Conservation (phyloP, 257 asterid genomes). For the Solanum corneliomulleri region DNA sequence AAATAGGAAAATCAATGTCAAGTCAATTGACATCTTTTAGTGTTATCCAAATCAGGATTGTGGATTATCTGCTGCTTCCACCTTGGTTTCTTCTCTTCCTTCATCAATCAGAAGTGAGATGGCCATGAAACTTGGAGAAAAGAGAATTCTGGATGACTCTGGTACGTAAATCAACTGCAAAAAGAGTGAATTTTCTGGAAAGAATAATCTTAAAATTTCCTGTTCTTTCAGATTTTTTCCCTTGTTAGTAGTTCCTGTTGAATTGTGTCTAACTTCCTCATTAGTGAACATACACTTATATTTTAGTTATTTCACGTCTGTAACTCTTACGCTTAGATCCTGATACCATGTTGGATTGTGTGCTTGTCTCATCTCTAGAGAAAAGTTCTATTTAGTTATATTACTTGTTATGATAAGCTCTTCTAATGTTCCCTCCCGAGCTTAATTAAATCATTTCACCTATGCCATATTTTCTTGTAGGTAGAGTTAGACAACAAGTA, state of each 20-base stretch:
- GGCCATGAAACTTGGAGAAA: conserved; percentile 44
- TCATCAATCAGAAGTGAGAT: conserved; percentile 39
- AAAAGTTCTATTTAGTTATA: background rate
- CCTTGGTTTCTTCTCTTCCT: conserved; percentile 64
- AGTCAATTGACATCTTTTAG: conserved; percentile 7
- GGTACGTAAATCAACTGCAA: conserved; percentile 21
- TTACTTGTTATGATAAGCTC: background rate
- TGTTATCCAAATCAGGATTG: conserved; percentile 46
- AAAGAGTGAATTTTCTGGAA: background rate
- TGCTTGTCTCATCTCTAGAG: background rate
- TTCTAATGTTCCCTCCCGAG: background rate
- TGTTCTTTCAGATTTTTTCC: background rate
- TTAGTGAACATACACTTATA: background rate
- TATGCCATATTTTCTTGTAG: conserved; percentile 10
- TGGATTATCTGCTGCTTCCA: conserved; percentile 38
- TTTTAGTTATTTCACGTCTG: background rate
- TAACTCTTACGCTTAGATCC: background rate
- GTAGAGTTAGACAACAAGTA: conserved; percentile 19
- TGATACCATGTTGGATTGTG: background rate
- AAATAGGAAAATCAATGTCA: background rate
- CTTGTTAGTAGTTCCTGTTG: background rate
- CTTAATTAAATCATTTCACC: background rate
- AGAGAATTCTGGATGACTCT: conserved; percentile 20
- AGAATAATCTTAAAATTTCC: background rate
- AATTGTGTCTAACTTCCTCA: background rate